Evolutionary conservation across 2,329 filamentous ascomycete genomes (phyloP).

Genomic region (Hypoxylon sp.): DNA sequence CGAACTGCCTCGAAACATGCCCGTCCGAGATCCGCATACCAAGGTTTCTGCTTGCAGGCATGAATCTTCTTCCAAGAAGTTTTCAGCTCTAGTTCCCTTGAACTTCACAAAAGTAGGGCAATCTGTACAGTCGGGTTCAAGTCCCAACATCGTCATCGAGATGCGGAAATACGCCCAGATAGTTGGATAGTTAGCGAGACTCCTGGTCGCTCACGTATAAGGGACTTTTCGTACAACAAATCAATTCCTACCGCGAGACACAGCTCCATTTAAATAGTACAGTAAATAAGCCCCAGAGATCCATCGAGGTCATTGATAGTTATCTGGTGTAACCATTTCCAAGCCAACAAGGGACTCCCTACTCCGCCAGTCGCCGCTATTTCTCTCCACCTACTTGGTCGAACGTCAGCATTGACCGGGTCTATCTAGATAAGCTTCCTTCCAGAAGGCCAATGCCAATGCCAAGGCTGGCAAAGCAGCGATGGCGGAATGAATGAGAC

Average conservation of each 20-base stretch:
- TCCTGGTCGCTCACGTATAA: neutral
- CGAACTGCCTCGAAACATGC: neutral
- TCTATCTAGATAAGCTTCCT: conserved; percentile 7
- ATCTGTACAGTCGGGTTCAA: neutral
- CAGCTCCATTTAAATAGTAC: neutral
- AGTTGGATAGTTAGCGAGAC: neutral
- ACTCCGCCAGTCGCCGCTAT: neutral
- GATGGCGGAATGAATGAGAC: conserved; percentile 1
- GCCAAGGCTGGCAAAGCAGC: too few relatives aligned
- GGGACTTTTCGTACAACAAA: neutral
- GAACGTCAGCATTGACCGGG: neutral
- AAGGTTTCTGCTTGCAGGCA: neutral
- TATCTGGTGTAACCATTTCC: neutral
- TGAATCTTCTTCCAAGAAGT: neutral
- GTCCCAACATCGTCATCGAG: neutral
- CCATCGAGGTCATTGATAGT: conserved; percentile 16
- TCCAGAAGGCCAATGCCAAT: neutral
- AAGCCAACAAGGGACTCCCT: conserved; percentile 23
- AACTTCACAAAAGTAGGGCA: neutral
- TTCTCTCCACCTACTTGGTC: neutral
- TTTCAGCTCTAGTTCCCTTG: neutral
- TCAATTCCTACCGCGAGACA: neutral
- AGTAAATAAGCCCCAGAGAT: neutral
- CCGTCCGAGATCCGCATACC: neutral
- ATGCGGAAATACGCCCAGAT: neutral